phyloP scores from a whole-genome alignment of 306 rosid species.

The Cotoneaster glaucophyllus region DNA sequence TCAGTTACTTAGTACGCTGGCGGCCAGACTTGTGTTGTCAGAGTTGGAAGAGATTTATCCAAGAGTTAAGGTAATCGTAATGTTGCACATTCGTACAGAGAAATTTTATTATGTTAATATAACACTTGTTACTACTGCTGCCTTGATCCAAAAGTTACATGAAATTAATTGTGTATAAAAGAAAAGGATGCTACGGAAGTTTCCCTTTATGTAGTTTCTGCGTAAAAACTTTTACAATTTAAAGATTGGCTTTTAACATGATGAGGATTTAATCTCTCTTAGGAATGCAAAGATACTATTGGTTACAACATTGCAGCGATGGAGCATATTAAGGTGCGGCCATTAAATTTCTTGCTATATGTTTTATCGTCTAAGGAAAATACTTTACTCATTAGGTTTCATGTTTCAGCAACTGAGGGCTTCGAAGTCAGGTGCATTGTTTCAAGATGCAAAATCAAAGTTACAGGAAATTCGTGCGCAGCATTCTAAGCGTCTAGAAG shows the following conservation, averaged over 20 bases:
- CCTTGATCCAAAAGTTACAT: neutral
- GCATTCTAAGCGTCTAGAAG: constrained; percentile 61
- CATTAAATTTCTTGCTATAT: neutral
- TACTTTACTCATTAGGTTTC: constrained; percentile 1
- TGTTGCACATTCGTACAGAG: neutral
- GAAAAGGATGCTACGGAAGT: neutral
- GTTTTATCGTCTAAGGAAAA: neutral
- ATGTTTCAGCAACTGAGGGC: constrained; percentile 78
- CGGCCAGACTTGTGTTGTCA: constrained; percentile 66
- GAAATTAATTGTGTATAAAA: neutral
- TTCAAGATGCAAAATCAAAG: constrained; percentile 68
- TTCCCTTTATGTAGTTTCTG: neutral
- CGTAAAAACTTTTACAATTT: too few species aligned
- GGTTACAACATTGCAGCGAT: constrained; percentile 96
- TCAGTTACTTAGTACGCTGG: constrained; percentile 72
- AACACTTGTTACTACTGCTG: neutral
- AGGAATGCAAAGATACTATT: constrained; percentile 81
- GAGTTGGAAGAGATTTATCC: constrained; percentile 58
- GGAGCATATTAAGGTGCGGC: constrained; percentile 82
- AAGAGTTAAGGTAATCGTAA: constrained; percentile 62
- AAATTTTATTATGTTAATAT: neutral
- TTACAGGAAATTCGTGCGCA: constrained; percentile 65
- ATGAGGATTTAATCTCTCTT: constrained; percentile 24
- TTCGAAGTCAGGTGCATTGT: constrained; percentile 72
- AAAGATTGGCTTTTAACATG: constrained; percentile 17